phyloP scores from a whole-genome alignment of 2,329 filamentous ascomycete species.

The Microcyclospora pomicola region DNA sequence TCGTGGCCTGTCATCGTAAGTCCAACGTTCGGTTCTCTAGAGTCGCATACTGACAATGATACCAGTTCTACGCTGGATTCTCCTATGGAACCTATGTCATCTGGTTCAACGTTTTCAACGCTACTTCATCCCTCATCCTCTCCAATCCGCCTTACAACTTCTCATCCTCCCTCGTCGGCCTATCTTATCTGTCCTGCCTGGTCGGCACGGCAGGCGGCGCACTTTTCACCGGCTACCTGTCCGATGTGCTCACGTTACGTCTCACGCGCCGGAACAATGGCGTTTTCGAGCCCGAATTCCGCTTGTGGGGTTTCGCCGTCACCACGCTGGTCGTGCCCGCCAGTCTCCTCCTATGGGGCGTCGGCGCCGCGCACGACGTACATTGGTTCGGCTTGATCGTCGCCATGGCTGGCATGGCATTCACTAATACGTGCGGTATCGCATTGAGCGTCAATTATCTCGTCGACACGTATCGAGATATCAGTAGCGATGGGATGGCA shows the following conservation, averaged over 20 bases:
- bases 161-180: slow-evolving; percentile 31
- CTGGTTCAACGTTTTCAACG: slow-evolving; percentile 24
- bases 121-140: slow-evolving; percentile 22
- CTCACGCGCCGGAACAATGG: slow-evolving; percentile 12
- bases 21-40: too few relatives aligned
- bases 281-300: slow-evolving; percentile 13
- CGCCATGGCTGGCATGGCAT: slow-evolving; percentile 31
- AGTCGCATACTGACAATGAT: too few relatives aligned
- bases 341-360: slow-evolving; percentile 32
- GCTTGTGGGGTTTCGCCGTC: slow-evolving; percentile 19
- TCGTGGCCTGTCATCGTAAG: slow-evolving; percentile 25
- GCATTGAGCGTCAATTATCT: slow-evolving; percentile 29
- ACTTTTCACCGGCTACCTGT: slow-evolving; percentile 4
- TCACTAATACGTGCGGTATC: slow-evolving; percentile 28
- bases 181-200: slow-evolving; percentile 37
- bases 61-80: slow-evolving; percentile 23
- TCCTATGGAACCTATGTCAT: slow-evolving; percentile 23
- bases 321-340: slow-evolving; percentile 30
- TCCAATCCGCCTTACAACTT: slow-evolving; percentile 28
- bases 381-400: slow-evolving; percentile 36
- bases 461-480: slow-evolving; percentile 32
- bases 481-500: slow-evolving; percentile 31
- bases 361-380: slow-evolving; percentile 31
- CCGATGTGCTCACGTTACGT: slow-evolving; percentile 9
- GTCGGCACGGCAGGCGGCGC: slow-evolving; percentile 10